Evolutionary conservation across 106 monocot species (phyloP), one percentile per base, ranked within the genome.

Genomic region (Dendrobium chrysotoxum): DNA sequence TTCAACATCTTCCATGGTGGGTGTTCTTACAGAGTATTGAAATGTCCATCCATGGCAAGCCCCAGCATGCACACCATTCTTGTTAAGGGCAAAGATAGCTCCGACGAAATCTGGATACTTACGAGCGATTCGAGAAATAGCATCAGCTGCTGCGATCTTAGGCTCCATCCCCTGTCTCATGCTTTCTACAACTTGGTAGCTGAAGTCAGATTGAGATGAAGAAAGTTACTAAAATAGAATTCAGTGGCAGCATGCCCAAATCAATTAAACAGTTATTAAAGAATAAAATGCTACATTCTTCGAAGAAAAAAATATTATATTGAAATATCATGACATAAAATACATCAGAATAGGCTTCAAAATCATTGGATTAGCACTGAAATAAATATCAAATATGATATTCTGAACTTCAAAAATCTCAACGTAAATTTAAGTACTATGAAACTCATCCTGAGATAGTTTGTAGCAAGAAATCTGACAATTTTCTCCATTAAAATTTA

Each of bases 21-120:
- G 72, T n/a, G 83, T 87, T 78, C 86, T 90, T 13, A 93, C 88
- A 4, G 96, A 88, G 83, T 96, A 96, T 76, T 96, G 90, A 81
- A 90, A 96, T 45, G 93, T 92, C 96, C 96, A 96, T 77, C 92
- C 93, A 85, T 93, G 92, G 70, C 92, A 92, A 79, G 96, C 96
- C 70, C 92, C 92, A 31, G 89, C 96, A 86, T 93, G 93, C 20
- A 80, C 77, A 23, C 96, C 96, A 77, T 89, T 82, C 78, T 84
- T 91, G 79, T 85, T 83, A 15, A 92, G 35, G 4, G 93, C 96
- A 82, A 93, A 88, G 81, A 96, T 82, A 86, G 93, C 92, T 74
- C 93, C 96, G 35, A 93, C 77, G 54, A 96, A 96, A 58, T 86
- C 78, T 38, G 96, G 96, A 76, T 83, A 92, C 71, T 81, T 96